Evolutionary conservation across 345 rosid species (phyloP).

Genomic region (Heritiera fomes): DNA sequence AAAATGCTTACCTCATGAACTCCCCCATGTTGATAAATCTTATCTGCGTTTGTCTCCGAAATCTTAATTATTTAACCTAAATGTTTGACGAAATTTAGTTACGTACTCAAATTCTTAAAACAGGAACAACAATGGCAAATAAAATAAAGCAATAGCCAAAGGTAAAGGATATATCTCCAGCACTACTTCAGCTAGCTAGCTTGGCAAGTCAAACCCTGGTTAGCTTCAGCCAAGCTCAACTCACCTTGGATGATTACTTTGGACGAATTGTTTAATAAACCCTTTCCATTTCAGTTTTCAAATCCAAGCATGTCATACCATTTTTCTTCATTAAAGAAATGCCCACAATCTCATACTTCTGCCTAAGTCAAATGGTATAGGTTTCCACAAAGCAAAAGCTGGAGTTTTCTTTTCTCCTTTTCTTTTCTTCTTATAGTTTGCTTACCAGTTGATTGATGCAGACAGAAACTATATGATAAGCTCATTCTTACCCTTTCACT

Average conservation of each 20-base stretch:
- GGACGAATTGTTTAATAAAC: neutral
- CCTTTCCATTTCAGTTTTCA: neutral
- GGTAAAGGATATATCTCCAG: neutral
- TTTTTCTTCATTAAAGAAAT: neutral
- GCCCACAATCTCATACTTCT: constrained; percentile 19
- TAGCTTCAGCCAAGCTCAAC: neutral
- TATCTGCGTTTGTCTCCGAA: neutral
- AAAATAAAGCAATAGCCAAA: neutral
- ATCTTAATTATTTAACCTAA: neutral
- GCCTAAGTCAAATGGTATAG: constrained; percentile 14
- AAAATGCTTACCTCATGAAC: neutral
- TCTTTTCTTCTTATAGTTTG: constrained; percentile 5
- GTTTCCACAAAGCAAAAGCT: constrained; percentile 6
- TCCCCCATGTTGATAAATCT: too few species aligned
- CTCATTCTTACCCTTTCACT: constrained; percentile 37
- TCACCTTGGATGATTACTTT: constrained; percentile 6
- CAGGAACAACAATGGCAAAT: constrained; percentile 12
- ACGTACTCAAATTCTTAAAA: neutral
- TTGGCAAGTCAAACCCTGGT: neutral
- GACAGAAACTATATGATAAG: constrained; percentile 23
- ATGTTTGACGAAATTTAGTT: constrained; percentile 7
- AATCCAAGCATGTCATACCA: neutral
- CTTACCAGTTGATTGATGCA: constrained; percentile 9
- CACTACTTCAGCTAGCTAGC: constrained; percentile 1
- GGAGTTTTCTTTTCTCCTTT: constrained; percentile 13